Base-by-base conservation (phyloP, 495 filamentous ascomycete genomes). In the Bryoglossum gracile region DNA sequence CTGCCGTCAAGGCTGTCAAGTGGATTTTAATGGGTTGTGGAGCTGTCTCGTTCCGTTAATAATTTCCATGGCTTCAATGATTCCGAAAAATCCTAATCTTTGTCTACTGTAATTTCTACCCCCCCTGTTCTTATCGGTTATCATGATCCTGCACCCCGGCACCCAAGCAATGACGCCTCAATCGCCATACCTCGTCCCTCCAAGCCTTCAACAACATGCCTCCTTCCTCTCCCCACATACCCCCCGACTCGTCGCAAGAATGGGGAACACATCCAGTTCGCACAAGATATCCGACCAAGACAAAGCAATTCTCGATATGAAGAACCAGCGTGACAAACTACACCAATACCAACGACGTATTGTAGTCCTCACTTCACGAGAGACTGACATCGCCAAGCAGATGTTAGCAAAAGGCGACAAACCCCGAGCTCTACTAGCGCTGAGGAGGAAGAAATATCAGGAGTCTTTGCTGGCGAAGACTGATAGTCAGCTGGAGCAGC, bases 381-480 rank as follows among this genome's bases (percentile, higher is more conserved):
- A 98, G 65, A 91, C 81, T 21, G 79, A 74, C 30, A 82, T 89
- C 54, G 92, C 92, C n/a, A 76, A 77, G 44, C 74, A 88, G 69
- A 86, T 90, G 64, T 78, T 98, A 8, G 67, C 57, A 1, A 70
- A 73, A 32, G 78, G 81, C 61, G 85, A 97, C 67, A 86, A 86
- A 60, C 69, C 76, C 57, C 79, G 82, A 41, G 92, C 92, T 0
- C 76, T 95, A 16, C 80, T 98, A 5, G 94, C 94, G 0, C 75
- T 98, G 30, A 87, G 92, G 36, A 81, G 89, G 44, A 95, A 94
- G 66, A 98, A 97, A 65, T 98, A 95, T 73, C 94, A 98, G 62
- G 88, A 96, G 62, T 81, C 85, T 4, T 76, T 98, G 8, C 78
- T 98, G 18, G 72, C 76, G 40, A 92, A 94, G 65, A 96, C 94